Percentiles rank a stretch among this genome's conserved stretches.
Conservation (phyloP, 352 stramenopile genomes). For the Phytophthora kernoviae region DNA sequence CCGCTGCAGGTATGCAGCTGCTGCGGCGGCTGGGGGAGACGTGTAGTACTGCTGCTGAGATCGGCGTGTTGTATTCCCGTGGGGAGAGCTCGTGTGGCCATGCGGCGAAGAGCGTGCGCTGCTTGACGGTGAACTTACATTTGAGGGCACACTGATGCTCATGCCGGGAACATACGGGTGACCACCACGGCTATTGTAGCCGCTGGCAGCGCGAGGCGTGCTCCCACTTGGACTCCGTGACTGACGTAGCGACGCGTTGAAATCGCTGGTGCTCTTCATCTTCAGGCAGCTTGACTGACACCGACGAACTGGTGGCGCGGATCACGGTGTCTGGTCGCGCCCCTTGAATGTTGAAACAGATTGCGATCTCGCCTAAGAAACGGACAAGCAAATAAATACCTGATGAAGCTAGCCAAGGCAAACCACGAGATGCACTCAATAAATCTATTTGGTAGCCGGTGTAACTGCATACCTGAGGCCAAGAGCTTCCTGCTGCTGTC, state of each 20-base stretch:
- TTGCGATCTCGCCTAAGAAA: not conserved
- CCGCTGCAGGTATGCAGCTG: conserved; percentile 50
- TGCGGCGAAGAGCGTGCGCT: conserved; percentile 44
- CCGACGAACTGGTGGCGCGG: not conserved
- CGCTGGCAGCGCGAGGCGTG: conserved; percentile 16
- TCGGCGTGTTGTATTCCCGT: conserved; percentile 26
- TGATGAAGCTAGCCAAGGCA: conserved; percentile 14
- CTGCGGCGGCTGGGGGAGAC: conserved; percentile 8
- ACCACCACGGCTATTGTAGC: conserved; percentile 11
- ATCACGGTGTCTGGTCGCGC: conserved; percentile 11
- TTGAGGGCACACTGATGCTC: conserved; percentile 52
- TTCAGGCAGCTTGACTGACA: not conserved
- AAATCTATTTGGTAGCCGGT: conserved; percentile 42
- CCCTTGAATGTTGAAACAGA: conserved; percentile 20
- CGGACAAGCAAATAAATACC: conserved; percentile 23
- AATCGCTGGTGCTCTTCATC: conserved; percentile 46
- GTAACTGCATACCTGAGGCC: conserved; percentile 25
- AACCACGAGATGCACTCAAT: conserved; percentile 16
- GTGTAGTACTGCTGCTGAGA: conserved; percentile 31
- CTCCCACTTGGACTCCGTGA: conserved; percentile 26
- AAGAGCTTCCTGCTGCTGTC: conserved; percentile 5
- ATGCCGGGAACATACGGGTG: conserved; percentile 36
- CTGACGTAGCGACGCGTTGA: conserved; percentile 33
- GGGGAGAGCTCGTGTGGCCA: conserved; percentile 21
- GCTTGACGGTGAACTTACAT: conserved; percentile 35